Conservation (phyloP, 1,284 basidiomycete species). For the Volvariella surrecta region DNA sequence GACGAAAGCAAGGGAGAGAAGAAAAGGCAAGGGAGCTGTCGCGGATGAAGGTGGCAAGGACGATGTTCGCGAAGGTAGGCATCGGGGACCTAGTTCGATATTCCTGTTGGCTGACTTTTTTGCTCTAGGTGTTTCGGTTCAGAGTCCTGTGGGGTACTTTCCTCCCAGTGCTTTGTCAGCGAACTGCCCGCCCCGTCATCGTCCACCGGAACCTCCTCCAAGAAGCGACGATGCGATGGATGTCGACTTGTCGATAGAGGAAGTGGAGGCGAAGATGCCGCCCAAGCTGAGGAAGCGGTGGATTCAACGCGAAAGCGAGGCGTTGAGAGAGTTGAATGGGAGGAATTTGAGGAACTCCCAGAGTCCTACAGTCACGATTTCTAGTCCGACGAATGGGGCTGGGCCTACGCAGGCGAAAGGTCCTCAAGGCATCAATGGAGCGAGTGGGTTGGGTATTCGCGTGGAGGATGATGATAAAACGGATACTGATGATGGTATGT, state of each 20-base stretch:
- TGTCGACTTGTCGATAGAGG: slow-evolving; percentile 4
- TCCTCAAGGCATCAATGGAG: background rate
- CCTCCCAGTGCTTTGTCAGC: too few species aligned
- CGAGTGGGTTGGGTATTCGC: slow-evolving; percentile 11
- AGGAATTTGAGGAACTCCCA: background rate
- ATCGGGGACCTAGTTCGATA: slow-evolving; percentile 8
- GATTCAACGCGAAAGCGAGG: slow-evolving; percentile 22
- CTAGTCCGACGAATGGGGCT: slow-evolving; percentile 1
- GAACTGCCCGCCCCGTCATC: background rate
- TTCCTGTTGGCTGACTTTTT: too few species aligned
- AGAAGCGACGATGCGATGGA: background rate
- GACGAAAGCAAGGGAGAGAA: background rate
- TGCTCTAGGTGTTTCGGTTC: too few species aligned
- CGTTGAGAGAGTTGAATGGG: slow-evolving; percentile 11
- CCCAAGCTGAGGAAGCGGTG: slow-evolving; percentile 57
- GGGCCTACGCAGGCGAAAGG: background rate
- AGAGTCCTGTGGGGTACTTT: too few species aligned
- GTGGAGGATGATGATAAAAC: slow-evolving; percentile 9
- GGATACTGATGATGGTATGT: background rate
- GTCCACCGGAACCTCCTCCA: slow-evolving; percentile 12
- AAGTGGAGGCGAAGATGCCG: slow-evolving; percentile 37
- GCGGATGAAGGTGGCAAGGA: slow-evolving; percentile 7
- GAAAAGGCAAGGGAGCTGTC: slow-evolving; percentile 4
- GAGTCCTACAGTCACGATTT: slow-evolving; percentile 4
- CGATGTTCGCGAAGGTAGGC: slow-evolving; percentile 12